Evolutionary conservation across 306 rosid species (phyloP).

Genomic region (Sicyos baderoa): DNA sequence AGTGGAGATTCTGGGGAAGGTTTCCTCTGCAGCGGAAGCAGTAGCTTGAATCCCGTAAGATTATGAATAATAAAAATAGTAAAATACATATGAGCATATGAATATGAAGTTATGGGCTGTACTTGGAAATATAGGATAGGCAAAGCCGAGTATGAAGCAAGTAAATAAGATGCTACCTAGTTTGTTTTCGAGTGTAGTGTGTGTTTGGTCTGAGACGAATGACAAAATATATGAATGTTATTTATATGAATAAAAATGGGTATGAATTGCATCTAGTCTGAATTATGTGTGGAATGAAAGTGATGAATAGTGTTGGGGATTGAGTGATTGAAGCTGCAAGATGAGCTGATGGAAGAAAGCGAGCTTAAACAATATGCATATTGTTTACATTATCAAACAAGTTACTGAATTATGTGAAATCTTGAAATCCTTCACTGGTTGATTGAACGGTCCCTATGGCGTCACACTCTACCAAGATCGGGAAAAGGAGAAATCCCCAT

Average conservation of each 20-base stretch:
- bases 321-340: slow-evolving; percentile 18
- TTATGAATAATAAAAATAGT: too few species aligned
- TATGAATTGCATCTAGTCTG: not conserved
- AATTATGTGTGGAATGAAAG: not conserved
- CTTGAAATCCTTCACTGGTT: too few species aligned
- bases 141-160: not conserved
- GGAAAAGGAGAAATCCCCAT: too few species aligned
- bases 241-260: not conserved
- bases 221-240: not conserved
- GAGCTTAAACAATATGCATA: too few species aligned
- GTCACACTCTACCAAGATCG: too few species aligned
- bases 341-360: slow-evolving; percentile 19
- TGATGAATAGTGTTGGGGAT: not conserved
- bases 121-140: not conserved
- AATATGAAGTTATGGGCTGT: not conserved
- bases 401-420: too few species aligned
- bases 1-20: slow-evolving; percentile 40
- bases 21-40: slow-evolving; percentile 54
- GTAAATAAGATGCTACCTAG: not conserved
- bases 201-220: too few species aligned
- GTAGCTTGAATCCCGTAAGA: slow-evolving; percentile 42
- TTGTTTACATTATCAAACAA: too few species aligned
- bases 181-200: too few species aligned
- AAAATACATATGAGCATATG: not conserved
- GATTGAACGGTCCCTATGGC: too few species aligned